Conservation (phyloP, 164 flowering plant species). For the Umbilicus rupestris region DNA sequence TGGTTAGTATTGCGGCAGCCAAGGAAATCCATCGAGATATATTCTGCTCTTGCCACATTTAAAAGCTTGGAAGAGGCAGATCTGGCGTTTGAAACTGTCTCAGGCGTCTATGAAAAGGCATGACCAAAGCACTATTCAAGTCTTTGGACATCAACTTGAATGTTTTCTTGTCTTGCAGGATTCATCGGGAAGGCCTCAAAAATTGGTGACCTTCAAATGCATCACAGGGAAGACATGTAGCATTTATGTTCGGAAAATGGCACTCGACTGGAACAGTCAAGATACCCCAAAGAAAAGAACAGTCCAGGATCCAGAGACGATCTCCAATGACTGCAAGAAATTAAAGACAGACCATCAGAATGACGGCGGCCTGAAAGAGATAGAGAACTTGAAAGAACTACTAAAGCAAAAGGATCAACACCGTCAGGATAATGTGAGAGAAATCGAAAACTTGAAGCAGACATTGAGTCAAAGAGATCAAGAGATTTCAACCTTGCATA, state of each 20-base stretch:
- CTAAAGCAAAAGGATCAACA: background rate
- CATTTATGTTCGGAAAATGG: conserved; percentile 34
- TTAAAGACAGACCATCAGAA: conserved; percentile 16
- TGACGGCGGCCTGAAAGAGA: conserved; percentile 9
- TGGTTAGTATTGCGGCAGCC: conserved; percentile 26
- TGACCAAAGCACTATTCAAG: background rate
- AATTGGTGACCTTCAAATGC: conserved; percentile 26
- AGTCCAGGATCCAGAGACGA: conserved; percentile 15
- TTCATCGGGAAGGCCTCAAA: conserved; percentile 36
- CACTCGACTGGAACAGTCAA: background rate
- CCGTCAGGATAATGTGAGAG: conserved; percentile 1
- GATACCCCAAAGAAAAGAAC: conserved; percentile 29
- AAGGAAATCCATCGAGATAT: conserved; percentile 20
- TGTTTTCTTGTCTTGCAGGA: conserved; percentile 29
- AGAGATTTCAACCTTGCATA: conserved; percentile 35
- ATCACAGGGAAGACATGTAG: conserved; percentile 21
- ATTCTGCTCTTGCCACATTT: conserved; percentile 43
- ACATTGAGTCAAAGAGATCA: conserved; percentile 29
- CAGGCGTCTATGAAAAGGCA: conserved; percentile 43
- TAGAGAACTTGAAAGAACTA: background rate
- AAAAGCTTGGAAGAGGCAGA: conserved; percentile 37
- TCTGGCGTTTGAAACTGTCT: conserved; percentile 38
- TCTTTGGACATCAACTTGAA: background rate
- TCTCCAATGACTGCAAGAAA: conserved; percentile 19
- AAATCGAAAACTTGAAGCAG: conserved; percentile 23